Conservation (phyloP, 169 alveolate genomes). For the Plasmodium fragile region DNA sequence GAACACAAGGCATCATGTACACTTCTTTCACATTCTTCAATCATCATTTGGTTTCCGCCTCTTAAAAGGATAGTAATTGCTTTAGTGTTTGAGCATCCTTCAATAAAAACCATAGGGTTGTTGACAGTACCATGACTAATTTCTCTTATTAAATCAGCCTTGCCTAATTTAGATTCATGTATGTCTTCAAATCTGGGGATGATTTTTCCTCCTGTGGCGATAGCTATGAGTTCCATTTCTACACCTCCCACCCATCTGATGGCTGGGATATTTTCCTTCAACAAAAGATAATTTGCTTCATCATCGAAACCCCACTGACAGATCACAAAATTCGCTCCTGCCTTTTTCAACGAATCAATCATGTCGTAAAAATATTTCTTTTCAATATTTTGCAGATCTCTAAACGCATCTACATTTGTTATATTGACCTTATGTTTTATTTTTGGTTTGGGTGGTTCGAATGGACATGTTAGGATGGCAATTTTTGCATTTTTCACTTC, state of each 20-base stretch:
- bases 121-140: conserved; percentile 96
- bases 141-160: conserved; percentile 95
- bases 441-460: conserved; percentile 99
- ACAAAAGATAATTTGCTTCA: conserved; percentile 96
- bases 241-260: conserved; percentile 99
- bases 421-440: conserved; percentile 99
- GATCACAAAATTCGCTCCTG: conserved; percentile 97
- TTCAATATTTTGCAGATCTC: conserved; percentile 90
- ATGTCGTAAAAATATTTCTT: conserved; percentile 96
- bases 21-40: conserved; percentile 98
- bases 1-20: conserved; percentile 99
- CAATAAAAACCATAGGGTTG: conserved; percentile 95
- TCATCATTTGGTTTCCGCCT: conserved; percentile 97
- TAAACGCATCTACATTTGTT: conserved; percentile 96
- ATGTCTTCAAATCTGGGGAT: conserved; percentile 97
- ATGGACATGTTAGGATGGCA: conserved; percentile 98
- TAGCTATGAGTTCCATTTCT: conserved; percentile 99
- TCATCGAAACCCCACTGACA: conserved; percentile 99
- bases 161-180: conserved; percentile 94
- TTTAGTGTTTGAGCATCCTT: conserved; percentile 94
- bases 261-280: conserved; percentile 94
- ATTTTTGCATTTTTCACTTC: conserved; percentile 95
- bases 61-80: conserved; percentile 97
- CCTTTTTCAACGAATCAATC: conserved; percentile 94
- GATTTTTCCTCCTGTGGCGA: conserved; percentile 99